Evolutionary conservation across 202 grass and related monocot genomes (phyloP).

Genomic region (Brachypodium distachyon): DNA sequence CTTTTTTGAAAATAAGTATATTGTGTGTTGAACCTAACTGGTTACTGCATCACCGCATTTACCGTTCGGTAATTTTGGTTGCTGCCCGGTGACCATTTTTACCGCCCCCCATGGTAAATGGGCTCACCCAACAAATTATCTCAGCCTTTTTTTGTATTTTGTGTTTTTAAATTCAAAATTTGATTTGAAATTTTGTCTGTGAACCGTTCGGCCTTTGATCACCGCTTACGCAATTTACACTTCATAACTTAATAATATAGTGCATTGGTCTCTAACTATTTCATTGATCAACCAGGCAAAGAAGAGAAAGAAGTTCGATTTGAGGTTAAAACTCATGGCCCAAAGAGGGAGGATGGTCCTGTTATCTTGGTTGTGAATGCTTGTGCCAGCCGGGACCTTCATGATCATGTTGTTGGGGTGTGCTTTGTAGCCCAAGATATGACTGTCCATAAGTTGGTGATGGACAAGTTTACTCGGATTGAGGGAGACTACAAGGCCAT

Average conservation of each 20-base stretch:
- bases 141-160: no score
- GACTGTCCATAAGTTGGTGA: constrained; percentile 86
- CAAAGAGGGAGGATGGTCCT: constrained; percentile 45
- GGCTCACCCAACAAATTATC: no score
- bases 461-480: constrained; percentile 84
- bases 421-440: constrained; percentile 98
- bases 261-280: constrained; percentile 16
- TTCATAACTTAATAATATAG: neutral
- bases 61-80: no score
- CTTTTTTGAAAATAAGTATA: neutral
- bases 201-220: no score
- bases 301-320: constrained; percentile 90
- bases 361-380: constrained; percentile 87
- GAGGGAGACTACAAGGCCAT: constrained; percentile 93
- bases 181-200: no score
- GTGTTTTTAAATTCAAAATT: no score
- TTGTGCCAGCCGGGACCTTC: constrained; percentile 76
- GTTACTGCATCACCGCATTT: neutral
- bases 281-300: constrained; percentile 41
- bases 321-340: constrained; percentile 76
- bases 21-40: neutral
- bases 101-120: no score
- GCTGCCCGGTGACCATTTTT: no score
- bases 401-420: constrained; percentile 72
- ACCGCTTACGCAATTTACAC: neutral